Conservation (phyloP, 257 asterid species). For the Penstemon davidsonii region DNA sequence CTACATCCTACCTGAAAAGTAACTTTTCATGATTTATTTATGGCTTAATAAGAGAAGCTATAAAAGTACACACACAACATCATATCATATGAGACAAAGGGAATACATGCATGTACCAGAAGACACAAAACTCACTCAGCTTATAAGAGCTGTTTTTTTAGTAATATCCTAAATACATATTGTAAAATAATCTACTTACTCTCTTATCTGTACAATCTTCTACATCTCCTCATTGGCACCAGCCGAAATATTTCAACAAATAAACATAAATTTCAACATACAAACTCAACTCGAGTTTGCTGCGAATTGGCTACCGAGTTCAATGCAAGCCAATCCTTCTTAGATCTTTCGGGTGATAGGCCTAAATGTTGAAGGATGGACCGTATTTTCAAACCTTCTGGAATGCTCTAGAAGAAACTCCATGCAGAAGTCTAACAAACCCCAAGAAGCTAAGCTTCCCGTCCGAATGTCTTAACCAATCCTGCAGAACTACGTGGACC, state of each 20-base stretch:
- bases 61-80: too few relatives aligned
- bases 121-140: too few relatives aligned
- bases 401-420: constrained; percentile 67
- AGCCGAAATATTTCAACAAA: background rate
- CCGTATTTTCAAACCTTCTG: constrained; percentile 52
- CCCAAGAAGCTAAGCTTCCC: constrained; percentile 97
- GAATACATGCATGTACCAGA: too few relatives aligned
- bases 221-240: background rate
- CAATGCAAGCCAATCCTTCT: constrained; percentile 5
- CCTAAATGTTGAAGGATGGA: background rate
- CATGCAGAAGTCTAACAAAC: constrained; percentile 83
- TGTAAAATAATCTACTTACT: too few relatives aligned
- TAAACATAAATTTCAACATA: background rate
- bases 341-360: background rate
- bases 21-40: too few relatives aligned
- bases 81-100: too few relatives aligned
- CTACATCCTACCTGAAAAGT: too few relatives aligned
- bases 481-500: constrained; percentile 86
- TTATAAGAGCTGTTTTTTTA: too few relatives aligned
- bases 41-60: too few relatives aligned
- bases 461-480: constrained; percentile 88
- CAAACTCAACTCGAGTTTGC: background rate
- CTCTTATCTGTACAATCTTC: constrained; percentile 12
- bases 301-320: constrained; percentile 8
- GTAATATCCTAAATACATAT: too few relatives aligned